A percentile compares a stretch with the other conserved stretches of the same genome.
Conservation (phyloP, 306 rosid genomes). For the Arachis hypogaea region DNA sequence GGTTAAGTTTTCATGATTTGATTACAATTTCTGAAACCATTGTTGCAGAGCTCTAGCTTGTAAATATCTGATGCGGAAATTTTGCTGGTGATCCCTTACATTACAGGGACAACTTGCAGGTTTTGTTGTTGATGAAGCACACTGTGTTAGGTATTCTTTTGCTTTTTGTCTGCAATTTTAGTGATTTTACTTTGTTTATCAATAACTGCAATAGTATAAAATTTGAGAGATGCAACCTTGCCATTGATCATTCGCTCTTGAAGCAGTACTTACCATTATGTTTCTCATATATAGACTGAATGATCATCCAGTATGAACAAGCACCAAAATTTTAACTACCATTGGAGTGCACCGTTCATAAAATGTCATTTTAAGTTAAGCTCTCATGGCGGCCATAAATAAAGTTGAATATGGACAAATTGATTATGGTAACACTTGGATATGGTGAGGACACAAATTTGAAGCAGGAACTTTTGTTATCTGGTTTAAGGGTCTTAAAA, state of each 20-base stretch:
- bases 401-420: conserved; percentile 23
- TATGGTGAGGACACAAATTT: conserved; percentile 25
- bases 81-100: conserved; percentile 46
- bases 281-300: conserved; percentile 15
- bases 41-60: conserved; percentile 25
- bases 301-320: conserved; percentile 33
- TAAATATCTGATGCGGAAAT: conserved; percentile 31
- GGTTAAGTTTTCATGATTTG: conserved; percentile 53
- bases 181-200: conserved; percentile 13
- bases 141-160: conserved; percentile 83
- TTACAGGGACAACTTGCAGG: conserved; percentile 86
- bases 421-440: conserved; percentile 17
- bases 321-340: conserved; percentile 29
- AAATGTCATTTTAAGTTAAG: conserved; percentile 34
- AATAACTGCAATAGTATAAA: conserved; percentile 18
- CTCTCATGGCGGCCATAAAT: conserved; percentile 19
- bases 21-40: conserved; percentile 12
- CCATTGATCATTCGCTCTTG: conserved; percentile 27
- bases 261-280: conserved; percentile 27
- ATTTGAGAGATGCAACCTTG: conserved; percentile 22
- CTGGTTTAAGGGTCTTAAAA: conserved; percentile 13
- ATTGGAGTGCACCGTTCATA: conserved; percentile 26
- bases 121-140: conserved; percentile 95
- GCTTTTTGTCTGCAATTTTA: conserved; percentile 37
- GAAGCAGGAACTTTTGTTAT: conserved; percentile 20